Percentiles rank a stretch among this genome's conserved stretches.
These are phyloP conservation scores for Bifiguratus adelaidae DNA, from an alignment of 192 early-diverging fungal genomes.

Conservation along the genomic window DNA sequence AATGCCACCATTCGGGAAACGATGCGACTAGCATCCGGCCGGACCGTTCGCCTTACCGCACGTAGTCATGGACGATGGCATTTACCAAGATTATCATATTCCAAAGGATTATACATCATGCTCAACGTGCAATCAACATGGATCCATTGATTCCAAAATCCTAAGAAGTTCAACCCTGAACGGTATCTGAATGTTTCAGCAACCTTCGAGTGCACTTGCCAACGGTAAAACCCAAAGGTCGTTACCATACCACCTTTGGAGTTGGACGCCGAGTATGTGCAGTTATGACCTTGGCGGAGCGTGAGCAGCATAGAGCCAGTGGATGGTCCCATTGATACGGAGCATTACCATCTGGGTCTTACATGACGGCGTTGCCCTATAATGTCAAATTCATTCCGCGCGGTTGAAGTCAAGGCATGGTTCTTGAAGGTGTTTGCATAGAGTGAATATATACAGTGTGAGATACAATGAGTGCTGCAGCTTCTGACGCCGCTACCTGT, in stretches of 20 bases:
- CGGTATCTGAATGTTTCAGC: slow-evolving; percentile 5
- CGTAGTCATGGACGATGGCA: slow-evolving; percentile 10
- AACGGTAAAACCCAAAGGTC: not conserved
- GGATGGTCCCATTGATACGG: not conserved
- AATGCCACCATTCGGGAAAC: slow-evolving; percentile 22
- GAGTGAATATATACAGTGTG: too few species aligned
- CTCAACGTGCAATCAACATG: slow-evolving; percentile 1
- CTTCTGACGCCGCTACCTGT: not conserved
- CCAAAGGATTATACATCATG: not conserved
- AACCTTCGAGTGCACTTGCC: not conserved
- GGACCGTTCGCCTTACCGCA: slow-evolving; percentile 18
- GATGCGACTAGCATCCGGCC: slow-evolving; percentile 11
- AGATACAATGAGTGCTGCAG: not conserved
- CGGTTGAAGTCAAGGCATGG: too few species aligned
- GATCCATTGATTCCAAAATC: not conserved
- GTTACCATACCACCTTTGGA: slow-evolving; percentile 4
- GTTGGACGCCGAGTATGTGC: slow-evolving; percentile 3
- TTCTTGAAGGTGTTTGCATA: too few species aligned
- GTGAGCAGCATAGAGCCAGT: slow-evolving; percentile 1
- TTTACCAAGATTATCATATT: slow-evolving; percentile 14
- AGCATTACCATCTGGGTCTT: not conserved
- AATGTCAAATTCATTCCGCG: slow-evolving; percentile 10
- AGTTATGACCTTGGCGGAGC: slow-evolving; percentile 2
- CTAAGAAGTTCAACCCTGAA: slow-evolving; percentile 2
- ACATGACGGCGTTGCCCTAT: slow-evolving; percentile 10